Base-by-base conservation (phyloP, 768 basidiomycete species). In the Suillus spraguei region DNA sequence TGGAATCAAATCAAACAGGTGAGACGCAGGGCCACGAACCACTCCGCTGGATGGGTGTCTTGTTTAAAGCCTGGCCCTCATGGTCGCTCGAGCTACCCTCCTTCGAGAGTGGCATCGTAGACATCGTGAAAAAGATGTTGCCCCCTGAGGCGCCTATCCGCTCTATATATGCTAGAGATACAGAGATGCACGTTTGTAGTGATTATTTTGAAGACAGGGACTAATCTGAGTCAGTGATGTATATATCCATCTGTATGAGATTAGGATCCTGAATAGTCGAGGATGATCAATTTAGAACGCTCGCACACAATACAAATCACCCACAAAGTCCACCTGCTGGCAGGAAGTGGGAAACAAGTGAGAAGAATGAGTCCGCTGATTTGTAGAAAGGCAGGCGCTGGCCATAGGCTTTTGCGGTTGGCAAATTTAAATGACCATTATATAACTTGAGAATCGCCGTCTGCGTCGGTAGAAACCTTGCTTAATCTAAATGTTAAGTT, bases 131-230 rank as follows among this genome's bases (percentile, higher is more conserved):
- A 52, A 8, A 47, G 17, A 63, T 28, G 38, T 32, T 36, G 20
- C 22, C 32, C 60, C 32, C 32, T 41, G 38, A 54, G 47, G 39
- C 16, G 28, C n/a, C 8, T 36, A 42, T 35, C 4, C 46, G 13
- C 22, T 53, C 46, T 41, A 53, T 61, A 22, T 61, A 20, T 3
- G 28, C 32, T 8, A 10, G 46, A 36, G 14, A 16, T 8, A 0
- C 36, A n/a, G 11, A 13, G 38, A 20, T 62, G 63, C 63, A 64
- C 63, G 63, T 64, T 64, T 35, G 63, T 64, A 61, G 20, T 35
- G 17, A 39, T 22, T 13, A 59, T 60, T 33, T 24, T 22, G 60
- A 33, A 39, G 54, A 62, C 36, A 32, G 38, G 52, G 5, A 53
- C 32, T 28, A 28, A 28, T 28, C 4, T 28, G 52, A 33, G 33